Conservation (phyloP, 148 eudicot genomes). For the Silene latifolia region DNA sequence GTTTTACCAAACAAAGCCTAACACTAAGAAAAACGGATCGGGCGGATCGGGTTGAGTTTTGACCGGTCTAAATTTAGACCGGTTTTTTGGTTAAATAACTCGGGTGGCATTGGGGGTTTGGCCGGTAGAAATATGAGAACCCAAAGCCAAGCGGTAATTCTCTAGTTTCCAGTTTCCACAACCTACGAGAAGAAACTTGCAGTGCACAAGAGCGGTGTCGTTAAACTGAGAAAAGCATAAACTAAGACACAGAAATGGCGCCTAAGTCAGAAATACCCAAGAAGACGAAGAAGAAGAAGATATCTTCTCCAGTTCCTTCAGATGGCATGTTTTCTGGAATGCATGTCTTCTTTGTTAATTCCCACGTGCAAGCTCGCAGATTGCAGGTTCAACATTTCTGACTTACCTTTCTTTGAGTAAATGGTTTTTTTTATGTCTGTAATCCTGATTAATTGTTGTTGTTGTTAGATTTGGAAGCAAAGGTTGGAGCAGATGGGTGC, state of each 20-base stretch:
- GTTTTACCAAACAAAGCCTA: no score
- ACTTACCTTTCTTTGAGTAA: neutral
- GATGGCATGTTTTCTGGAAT: slow-evolving; percentile 79
- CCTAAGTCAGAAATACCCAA: slow-evolving; percentile 22
- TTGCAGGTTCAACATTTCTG: slow-evolving; percentile 46
- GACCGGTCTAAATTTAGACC: no score
- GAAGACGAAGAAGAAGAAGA: slow-evolving; percentile 8
- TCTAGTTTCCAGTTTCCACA: no score
- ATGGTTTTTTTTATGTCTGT: neutral
- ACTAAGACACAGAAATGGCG: slow-evolving; percentile 29
- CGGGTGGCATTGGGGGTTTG: no score
- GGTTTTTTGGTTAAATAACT: no score
- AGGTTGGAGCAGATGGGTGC: slow-evolving; percentile 87
- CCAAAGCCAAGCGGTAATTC: no score
- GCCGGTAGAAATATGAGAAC: no score
- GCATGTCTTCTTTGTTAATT: slow-evolving; percentile 51
- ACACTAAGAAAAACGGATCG: no score
- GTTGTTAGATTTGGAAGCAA: slow-evolving; percentile 77
- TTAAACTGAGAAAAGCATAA: no score
- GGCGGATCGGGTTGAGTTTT: no score
- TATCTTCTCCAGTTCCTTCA: slow-evolving; percentile 34
- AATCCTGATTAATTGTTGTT: neutral
- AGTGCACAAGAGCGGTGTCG: no score
- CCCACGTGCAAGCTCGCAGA: slow-evolving; percentile 63
- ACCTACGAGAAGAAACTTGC: no score